Conservation (phyloP, 108 stramenopile species). For the Chaetoceros muelleri region DNA sequence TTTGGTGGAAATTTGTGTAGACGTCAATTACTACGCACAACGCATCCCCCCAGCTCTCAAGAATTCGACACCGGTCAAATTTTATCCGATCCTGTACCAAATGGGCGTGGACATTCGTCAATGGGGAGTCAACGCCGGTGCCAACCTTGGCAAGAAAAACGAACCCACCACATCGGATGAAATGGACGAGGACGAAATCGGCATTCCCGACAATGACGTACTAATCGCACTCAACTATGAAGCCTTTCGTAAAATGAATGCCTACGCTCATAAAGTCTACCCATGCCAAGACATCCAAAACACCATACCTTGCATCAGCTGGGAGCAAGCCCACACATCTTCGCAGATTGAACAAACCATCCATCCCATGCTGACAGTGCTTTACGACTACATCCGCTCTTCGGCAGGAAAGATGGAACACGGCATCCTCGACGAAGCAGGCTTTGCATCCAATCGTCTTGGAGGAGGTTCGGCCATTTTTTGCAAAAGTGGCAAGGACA, state of each 20-base stretch:
- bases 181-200: slow-evolving; percentile 32
- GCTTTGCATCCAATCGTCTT: slow-evolving; percentile 47
- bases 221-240: slow-evolving; percentile 71
- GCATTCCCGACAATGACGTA: slow-evolving; percentile 63
- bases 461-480: slow-evolving; percentile 73
- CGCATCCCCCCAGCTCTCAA: slow-evolving; percentile 55
- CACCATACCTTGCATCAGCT: slow-evolving; percentile 9
- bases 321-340: slow-evolving; percentile 12
- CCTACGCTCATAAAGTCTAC: slow-evolving; percentile 52
- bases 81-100: slow-evolving; percentile 75
- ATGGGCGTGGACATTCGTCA: slow-evolving; percentile 89
- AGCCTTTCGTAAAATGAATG: slow-evolving; percentile 76
- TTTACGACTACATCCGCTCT: slow-evolving; percentile 53
- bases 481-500: slow-evolving; percentile 92
- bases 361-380: slow-evolving; percentile 47
- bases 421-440: slow-evolving; percentile 74
- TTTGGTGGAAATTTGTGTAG: slow-evolving; percentile 52
- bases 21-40: slow-evolving; percentile 42
- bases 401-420: slow-evolving; percentile 81
- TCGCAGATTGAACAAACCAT: slow-evolving; percentile 22
- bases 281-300: not conserved
- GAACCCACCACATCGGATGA: slow-evolving; percentile 9
- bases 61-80: slow-evolving; percentile 44
- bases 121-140: slow-evolving; percentile 65
- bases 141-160: slow-evolving; percentile 32